phyloP scores from a whole-genome alignment of 1,139 yeast species.

The Blastobotrys ciferrii region DNA sequence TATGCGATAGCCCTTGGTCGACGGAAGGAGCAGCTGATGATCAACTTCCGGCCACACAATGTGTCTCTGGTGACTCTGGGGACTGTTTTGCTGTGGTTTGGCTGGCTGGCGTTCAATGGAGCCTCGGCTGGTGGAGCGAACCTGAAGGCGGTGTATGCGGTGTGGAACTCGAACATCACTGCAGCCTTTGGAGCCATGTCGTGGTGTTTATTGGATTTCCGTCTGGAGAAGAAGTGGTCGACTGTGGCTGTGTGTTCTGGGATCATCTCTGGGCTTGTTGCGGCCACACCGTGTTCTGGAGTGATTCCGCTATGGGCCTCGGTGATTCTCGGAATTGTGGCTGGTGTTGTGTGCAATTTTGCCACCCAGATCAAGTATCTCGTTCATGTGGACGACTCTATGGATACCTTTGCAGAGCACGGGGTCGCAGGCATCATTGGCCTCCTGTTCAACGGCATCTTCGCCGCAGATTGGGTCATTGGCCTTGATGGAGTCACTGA shows the following conservation, averaged over 20 bases:
- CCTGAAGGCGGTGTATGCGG: constrained; percentile 72
- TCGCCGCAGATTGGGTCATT: constrained; percentile 82
- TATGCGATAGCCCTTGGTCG: constrained; percentile 80
- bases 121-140: constrained; percentile 66
- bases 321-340: constrained; percentile 72
- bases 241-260: constrained; percentile 96
- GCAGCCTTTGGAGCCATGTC: constrained; percentile 90
- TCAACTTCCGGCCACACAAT: constrained; percentile 92
- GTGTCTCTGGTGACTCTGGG: constrained; percentile 83
- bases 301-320: constrained; percentile 91
- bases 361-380: constrained; percentile 84
- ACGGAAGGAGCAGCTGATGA: constrained; percentile 76
- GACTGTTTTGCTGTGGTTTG: constrained; percentile 64
- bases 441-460: constrained; percentile 77
- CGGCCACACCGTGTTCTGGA: constrained; percentile 95
- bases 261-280: constrained; percentile 89
- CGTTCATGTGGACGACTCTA: constrained; percentile 81
- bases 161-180: constrained; percentile 86
- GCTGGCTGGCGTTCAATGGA: constrained; percentile 78
- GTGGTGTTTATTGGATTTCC: constrained; percentile 88
- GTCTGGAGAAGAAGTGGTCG: constrained; percentile 87
- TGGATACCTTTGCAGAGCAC: constrained; percentile 97
- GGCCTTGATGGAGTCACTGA: constrained; percentile 79
- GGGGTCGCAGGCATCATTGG: constrained; percentile 95
- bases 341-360: constrained; percentile 86